phyloP scores from a whole-genome alignment of 139 green algal genomes.

The Tetraselmis chui region DNA sequence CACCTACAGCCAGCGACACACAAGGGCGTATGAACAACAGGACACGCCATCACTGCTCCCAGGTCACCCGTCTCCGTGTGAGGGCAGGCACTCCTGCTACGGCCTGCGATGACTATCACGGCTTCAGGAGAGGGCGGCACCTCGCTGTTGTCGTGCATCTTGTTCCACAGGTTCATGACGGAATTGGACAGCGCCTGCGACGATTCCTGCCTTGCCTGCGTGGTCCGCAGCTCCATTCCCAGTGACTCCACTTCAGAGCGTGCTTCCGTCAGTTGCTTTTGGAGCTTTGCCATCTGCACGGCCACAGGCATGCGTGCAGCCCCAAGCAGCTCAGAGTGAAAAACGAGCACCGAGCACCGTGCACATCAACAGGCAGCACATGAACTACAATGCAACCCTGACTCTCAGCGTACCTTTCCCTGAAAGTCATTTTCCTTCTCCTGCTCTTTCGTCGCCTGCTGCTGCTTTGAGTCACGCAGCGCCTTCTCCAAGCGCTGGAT shows the following conservation, averaged over 20 bases:
- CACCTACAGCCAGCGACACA: neutral
- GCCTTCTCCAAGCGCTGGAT: slow-evolving; percentile 13
- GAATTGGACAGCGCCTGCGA: neutral
- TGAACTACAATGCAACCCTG: too few relatives aligned
- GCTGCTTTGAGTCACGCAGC: neutral
- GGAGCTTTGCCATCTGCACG: slow-evolving; percentile 1
- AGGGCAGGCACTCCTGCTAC: too few relatives aligned
- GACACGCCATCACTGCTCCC: too few relatives aligned
- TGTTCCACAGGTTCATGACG: neutral
- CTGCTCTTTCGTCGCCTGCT: neutral
- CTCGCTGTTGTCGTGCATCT: neutral
- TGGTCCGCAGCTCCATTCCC: neutral
- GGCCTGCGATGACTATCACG: too few relatives aligned
- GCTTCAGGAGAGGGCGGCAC: too few relatives aligned
- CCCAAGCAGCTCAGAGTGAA: too few relatives aligned
- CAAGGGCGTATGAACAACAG: too few relatives aligned
- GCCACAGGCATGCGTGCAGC: neutral
- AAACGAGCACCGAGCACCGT: too few relatives aligned
- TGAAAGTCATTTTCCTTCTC: slow-evolving; percentile 1
- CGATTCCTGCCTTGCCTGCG: neutral
- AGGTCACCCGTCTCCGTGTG: too few relatives aligned
- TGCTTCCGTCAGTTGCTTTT: slow-evolving; percentile 24
- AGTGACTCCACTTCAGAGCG: neutral
- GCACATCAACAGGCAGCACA: too few relatives aligned
- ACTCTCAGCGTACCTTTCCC: neutral